A percentile compares a stretch with the other conserved stretches of the same genome.
Conservation (phyloP, 257 asterid genomes). For the Lithospermum erythrorhizon region DNA sequence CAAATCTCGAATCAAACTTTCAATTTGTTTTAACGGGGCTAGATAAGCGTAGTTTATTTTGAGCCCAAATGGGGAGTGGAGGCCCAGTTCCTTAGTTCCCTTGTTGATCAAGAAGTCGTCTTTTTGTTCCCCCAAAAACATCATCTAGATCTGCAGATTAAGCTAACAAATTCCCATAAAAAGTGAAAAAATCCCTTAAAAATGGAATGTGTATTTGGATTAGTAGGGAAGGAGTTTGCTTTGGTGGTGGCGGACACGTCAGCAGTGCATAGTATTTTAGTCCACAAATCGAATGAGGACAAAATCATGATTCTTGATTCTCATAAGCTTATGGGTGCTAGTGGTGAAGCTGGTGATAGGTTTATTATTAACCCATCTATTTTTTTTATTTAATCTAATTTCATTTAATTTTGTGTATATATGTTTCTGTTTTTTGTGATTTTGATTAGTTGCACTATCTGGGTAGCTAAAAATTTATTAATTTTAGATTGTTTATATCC, state of each 20-base stretch:
- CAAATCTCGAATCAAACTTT: no score
- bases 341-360: constrained; percentile 98
- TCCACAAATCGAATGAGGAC: constrained; percentile 91
- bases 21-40: no score
- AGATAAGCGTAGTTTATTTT: no score
- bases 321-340: constrained; percentile 92
- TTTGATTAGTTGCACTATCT: not conserved
- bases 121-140: not conserved
- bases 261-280: constrained; percentile 91
- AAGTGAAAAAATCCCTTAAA: not conserved
- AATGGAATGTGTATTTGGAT: constrained; percentile 90
- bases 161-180: no score
- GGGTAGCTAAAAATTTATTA: no score
- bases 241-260: constrained; percentile 89
- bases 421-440: not conserved
- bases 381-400: not conserved
- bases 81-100: not conserved
- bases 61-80: no score
- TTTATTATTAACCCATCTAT: not conserved
- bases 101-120: no score
- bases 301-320: constrained; percentile 91
- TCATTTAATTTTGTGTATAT: not conserved
- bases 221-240: constrained; percentile 80
- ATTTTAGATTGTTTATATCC: no score
- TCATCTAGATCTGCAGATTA: constrained; percentile 13